Evolutionary conservation across 2,329 filamentous ascomycete genomes (phyloP).

Genomic region (Balansia obtecta): DNA sequence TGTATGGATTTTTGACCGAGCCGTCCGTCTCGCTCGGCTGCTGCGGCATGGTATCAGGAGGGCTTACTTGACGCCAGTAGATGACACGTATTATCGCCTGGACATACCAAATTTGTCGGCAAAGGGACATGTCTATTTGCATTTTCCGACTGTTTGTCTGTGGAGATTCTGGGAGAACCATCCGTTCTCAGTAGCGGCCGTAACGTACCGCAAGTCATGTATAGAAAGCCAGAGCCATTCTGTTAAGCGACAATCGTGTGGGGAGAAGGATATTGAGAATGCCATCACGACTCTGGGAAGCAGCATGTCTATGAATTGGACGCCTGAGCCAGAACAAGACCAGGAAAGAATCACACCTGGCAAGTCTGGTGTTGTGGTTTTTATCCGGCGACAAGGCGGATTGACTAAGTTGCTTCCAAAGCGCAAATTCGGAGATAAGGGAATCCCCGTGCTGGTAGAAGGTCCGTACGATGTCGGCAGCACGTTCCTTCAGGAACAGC

Average conservation of each 20-base stretch:
- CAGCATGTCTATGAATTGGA: not conserved
- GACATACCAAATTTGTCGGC: conserved; percentile 13
- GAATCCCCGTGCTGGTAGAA: conserved; percentile 13
- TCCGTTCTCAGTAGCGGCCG: conserved; percentile 15
- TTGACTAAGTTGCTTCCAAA: conserved; percentile 4
- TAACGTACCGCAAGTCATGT: conserved; percentile 1
- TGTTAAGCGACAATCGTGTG: not conserved
- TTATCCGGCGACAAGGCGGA: conserved; percentile 5
- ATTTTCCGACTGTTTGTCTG: conserved; percentile 14
- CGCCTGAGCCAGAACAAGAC: not conserved
- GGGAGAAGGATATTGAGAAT: not conserved
- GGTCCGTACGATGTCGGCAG: conserved; percentile 9
- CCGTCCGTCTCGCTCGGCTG: conserved; percentile 9
- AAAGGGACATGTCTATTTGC: conserved; percentile 16
- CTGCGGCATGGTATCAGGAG: conserved; percentile 10
- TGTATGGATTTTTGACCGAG: conserved; percentile 16
- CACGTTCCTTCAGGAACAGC: conserved; percentile 8
- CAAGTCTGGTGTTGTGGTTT: conserved; percentile 1
- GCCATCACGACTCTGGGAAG: not conserved
- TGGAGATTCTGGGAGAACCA: conserved; percentile 20
- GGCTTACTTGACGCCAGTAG: conserved; percentile 12
- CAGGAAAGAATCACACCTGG: not conserved
- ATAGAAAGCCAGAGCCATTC: not conserved
- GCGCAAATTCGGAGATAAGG: conserved; percentile 1
- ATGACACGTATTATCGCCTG: conserved; percentile 14